Evolutionary conservation across 2,329 filamentous ascomycete genomes (phyloP).

Genomic region (Mycosphaerelloides madeirae): DNA sequence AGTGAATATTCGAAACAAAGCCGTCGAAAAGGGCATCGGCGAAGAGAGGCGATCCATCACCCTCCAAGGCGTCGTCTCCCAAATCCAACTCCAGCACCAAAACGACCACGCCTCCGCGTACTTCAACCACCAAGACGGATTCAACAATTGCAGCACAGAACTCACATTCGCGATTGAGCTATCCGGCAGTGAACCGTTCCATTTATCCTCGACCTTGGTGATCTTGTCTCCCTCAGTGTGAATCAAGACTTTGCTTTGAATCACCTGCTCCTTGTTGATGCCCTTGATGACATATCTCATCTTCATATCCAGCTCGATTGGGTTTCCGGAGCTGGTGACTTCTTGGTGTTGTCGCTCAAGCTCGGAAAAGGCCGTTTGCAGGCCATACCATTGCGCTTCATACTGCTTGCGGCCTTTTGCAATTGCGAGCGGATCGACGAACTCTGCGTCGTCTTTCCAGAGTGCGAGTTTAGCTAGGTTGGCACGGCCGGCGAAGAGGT

Average conservation of each 20-base stretch:
- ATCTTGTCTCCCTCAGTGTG: slow-evolving; percentile 45
- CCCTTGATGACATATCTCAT: slow-evolving; percentile 53
- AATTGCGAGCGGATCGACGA: slow-evolving; percentile 56
- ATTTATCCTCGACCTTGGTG: slow-evolving; percentile 51
- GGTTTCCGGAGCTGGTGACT: slow-evolving; percentile 54
- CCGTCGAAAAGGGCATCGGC: slow-evolving; percentile 1
- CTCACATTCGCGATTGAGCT: slow-evolving; percentile 49
- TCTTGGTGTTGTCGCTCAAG: slow-evolving; percentile 53
- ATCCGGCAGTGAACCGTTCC: slow-evolving; percentile 52
- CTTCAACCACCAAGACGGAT: slow-evolving; percentile 36
- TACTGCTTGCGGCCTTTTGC: slow-evolving; percentile 53
- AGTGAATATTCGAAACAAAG: slow-evolving; percentile 20
- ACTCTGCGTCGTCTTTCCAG: slow-evolving; percentile 55
- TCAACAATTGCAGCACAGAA: slow-evolving; percentile 30
- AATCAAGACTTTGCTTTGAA: slow-evolving; percentile 48
- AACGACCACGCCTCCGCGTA: slow-evolving; percentile 37
- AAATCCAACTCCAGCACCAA: slow-evolving; percentile 37
- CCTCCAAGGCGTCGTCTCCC: slow-evolving; percentile 39
- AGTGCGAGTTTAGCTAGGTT: slow-evolving; percentile 56
- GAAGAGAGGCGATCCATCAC: slow-evolving; percentile 28
- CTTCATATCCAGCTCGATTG: slow-evolving; percentile 54
- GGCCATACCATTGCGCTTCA: slow-evolving; percentile 55
- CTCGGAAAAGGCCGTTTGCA: slow-evolving; percentile 54
- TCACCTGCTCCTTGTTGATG: slow-evolving; percentile 47
- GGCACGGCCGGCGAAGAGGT: slow-evolving; percentile 58